These are phyloP conservation scores for Magnaporthiopsis rhizophila DNA, from an alignment of 2,329 filamentous ascomycete species.

Conservation along the genomic window DNA sequence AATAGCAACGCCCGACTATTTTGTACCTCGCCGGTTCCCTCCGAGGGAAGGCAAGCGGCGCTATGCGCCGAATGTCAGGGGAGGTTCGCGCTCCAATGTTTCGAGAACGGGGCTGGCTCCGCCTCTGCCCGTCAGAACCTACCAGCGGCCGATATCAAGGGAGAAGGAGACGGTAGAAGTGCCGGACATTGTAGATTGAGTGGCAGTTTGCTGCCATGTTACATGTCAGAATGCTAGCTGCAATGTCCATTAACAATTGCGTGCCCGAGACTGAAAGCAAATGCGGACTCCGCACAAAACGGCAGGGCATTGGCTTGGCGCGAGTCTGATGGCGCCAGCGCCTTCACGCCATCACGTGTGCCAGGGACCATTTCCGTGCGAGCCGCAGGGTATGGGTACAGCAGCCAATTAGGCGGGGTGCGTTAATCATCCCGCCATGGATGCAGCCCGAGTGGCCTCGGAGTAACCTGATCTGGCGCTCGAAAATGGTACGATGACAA, in stretches of 20 bases:
- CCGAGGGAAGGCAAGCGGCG: not conserved
- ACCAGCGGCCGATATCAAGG: not conserved
- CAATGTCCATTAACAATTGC: too few species aligned
- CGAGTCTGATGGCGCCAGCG: too few species aligned
- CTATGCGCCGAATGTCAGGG: not conserved
- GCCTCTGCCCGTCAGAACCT: not conserved
- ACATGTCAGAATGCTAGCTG: too few species aligned
- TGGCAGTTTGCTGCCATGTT: not conserved
- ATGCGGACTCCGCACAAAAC: too few species aligned
- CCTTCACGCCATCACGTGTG: not conserved
- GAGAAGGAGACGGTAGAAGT: not conserved
- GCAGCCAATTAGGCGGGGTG: not conserved
- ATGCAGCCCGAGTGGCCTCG: not conserved
- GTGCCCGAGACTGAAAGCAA: too few species aligned
- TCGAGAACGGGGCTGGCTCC: too few species aligned
- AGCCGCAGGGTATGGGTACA: not conserved
- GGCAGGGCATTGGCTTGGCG: too few species aligned
- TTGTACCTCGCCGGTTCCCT: not conserved
- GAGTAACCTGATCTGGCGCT: not conserved
- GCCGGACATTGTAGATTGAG: not conserved
- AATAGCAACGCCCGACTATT: not conserved
- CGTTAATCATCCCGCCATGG: not conserved
- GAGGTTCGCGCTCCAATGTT: not conserved
- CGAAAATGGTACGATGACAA: not conserved
- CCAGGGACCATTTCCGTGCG: not conserved